Percentiles rank a stretch among this genome's conserved stretches.
phyloP scores from a whole-genome alignment of 169 alveolate species.

The Plasmodium blacklocki region DNA sequence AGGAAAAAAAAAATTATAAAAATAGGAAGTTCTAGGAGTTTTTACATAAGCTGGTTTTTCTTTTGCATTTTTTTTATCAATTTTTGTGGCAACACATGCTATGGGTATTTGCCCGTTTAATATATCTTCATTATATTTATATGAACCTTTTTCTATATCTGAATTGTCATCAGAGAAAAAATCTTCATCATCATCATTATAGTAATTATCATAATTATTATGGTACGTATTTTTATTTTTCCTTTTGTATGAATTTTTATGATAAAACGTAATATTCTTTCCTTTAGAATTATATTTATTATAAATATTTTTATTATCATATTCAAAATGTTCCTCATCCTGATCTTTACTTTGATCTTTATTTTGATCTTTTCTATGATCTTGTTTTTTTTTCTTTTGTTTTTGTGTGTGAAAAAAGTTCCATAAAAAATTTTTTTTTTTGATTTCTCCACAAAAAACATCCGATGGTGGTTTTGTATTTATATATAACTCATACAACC shows the following conservation, averaged over 20 bases:
- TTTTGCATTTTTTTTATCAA: conserved; percentile 62
- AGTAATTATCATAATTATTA: not conserved
- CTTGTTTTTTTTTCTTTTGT: not conserved
- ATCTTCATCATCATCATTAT: conserved; percentile 2
- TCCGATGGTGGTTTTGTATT: conserved; percentile 63
- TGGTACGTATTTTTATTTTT: not conserved
- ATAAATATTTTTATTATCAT: no score
- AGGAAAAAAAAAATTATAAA: conserved; percentile 41
- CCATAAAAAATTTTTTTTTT: conserved; percentile 34
- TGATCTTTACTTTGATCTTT: not conserved
- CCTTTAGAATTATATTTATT: no score
- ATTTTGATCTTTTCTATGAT: not conserved
- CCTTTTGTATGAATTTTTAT: not conserved
- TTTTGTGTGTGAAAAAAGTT: conserved; percentile 19
- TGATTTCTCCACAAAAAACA: conserved; percentile 26
- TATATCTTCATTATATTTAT: conserved; percentile 19
- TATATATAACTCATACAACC: conserved; percentile 62
- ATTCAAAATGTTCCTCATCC: not conserved
- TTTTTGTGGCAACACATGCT: conserved; percentile 72
- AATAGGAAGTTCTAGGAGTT: conserved; percentile 49
- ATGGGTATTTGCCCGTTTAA: conserved; percentile 64
- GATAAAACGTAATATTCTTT: no score
- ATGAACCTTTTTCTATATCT: conserved; percentile 19
- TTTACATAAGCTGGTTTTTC: conserved; percentile 67
- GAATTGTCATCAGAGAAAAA: conserved; percentile 26